phyloP scores from a whole-genome alignment of 1,139 yeast species.

The Candida pseudocylindracea region DNA sequence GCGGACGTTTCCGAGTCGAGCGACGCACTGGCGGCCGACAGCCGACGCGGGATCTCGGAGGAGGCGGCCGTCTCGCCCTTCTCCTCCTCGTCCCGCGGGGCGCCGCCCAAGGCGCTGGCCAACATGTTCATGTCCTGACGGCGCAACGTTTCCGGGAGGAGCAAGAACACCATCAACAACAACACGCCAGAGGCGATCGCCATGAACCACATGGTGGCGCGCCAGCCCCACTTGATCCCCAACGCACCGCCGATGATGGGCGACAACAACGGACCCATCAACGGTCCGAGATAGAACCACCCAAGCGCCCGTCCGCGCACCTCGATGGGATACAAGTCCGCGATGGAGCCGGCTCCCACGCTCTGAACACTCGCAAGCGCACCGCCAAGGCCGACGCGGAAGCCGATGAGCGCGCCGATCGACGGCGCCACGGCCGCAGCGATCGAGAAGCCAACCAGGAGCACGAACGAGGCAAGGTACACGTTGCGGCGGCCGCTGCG shows the following conservation, averaged over 20 bases:
- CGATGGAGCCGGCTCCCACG: constrained; percentile 77
- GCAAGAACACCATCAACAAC: constrained; percentile 23
- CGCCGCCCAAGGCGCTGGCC: constrained; percentile 8
- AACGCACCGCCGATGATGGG: constrained; percentile 72
- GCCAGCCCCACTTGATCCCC: constrained; percentile 59
- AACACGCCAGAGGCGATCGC: constrained; percentile 43
- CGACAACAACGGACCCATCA: constrained; percentile 60
- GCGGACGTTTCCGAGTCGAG: too few relatives aligned
- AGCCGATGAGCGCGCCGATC: constrained; percentile 39
- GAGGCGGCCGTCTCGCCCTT: too few relatives aligned
- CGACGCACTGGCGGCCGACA: too few relatives aligned
- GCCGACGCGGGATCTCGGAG: too few relatives aligned
- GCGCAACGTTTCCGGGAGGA: constrained; percentile 60
- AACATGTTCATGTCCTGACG: constrained; percentile 18
- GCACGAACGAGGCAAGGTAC: constrained; percentile 40
- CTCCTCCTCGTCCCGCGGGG: constrained; percentile 1
- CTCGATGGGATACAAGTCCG: constrained; percentile 45
- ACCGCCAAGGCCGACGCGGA: constrained; percentile 46
- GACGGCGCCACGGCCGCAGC: constrained; percentile 50
- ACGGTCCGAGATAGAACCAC: constrained; percentile 57
- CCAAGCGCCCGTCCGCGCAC: constrained; percentile 72
- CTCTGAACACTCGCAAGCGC: constrained; percentile 65
- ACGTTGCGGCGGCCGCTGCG: constrained; percentile 52
- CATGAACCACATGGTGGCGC: constrained; percentile 76
- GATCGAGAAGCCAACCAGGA: constrained; percentile 43